Evolutionary conservation across 2,329 filamentous ascomycete species (phyloP).

Genomic region (Penicillium sp.): DNA sequence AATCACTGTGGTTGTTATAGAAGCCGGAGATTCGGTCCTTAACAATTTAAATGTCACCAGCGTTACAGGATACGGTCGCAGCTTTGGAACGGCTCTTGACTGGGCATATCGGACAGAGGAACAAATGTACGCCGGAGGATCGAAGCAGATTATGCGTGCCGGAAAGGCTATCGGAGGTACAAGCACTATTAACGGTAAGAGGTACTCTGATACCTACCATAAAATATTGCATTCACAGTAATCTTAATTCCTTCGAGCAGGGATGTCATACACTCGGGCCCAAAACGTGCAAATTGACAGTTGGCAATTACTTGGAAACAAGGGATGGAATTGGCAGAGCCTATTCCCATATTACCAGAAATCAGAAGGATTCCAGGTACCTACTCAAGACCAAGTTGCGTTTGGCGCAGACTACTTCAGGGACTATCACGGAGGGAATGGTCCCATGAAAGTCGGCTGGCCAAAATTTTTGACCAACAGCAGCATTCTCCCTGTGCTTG

Average conservation of each 20-base stretch:
- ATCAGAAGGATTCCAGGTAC: constrained; percentile 33
- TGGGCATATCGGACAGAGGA: constrained; percentile 48
- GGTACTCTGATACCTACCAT: background rate
- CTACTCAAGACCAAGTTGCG: constrained; percentile 26
- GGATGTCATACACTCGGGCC: constrained; percentile 45
- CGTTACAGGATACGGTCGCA: constrained; percentile 27
- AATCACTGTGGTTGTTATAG: constrained; percentile 36
- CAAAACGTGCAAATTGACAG: constrained; percentile 43
- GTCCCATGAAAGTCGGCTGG: constrained; percentile 37
- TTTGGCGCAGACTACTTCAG: constrained; percentile 34
- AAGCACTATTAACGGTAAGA: constrained; percentile 48
- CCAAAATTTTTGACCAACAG: constrained; percentile 25
- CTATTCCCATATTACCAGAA: constrained; percentile 39
- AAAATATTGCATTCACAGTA: no score
- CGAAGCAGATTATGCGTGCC: constrained; percentile 40
- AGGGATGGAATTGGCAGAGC: constrained; percentile 39
- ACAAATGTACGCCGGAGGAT: constrained; percentile 46
- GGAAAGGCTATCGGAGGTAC: constrained; percentile 52
- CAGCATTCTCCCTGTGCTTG: constrained; percentile 36
- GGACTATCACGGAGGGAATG: constrained; percentile 32
- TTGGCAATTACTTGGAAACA: constrained; percentile 40
- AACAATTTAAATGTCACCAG: constrained; percentile 36
- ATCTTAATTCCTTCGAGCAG: no score
- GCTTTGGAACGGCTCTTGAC: constrained; percentile 44
- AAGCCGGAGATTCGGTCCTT: constrained; percentile 36